These are phyloP conservation scores for Aspergillus proliferans DNA, from an alignment of 2,329 filamentous ascomycete species.

Conservation along the genomic window DNA sequence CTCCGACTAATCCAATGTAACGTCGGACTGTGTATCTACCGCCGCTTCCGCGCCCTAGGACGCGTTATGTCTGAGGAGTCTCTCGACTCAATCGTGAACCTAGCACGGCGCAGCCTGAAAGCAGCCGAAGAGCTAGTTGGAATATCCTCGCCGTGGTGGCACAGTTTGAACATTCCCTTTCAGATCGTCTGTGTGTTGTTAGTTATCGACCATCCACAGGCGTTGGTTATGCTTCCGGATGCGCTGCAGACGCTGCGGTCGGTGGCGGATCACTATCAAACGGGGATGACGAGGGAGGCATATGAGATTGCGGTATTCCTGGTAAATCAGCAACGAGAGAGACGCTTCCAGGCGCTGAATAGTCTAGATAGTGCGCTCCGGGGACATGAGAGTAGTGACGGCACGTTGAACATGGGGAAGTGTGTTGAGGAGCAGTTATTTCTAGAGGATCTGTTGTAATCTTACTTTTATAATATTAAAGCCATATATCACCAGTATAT, in stretches of 20 bases:
- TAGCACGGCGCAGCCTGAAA: background rate
- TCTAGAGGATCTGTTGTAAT: background rate
- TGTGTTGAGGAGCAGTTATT: background rate
- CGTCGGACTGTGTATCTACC: conserved; percentile 4
- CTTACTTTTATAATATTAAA: no score
- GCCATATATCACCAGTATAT: no score
- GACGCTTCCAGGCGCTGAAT: background rate
- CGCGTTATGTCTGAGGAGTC: background rate
- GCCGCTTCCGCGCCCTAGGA: conserved; percentile 1
- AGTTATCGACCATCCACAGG: conserved; percentile 8
- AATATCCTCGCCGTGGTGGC: conserved; percentile 10
- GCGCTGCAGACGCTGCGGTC: conserved; percentile 3
- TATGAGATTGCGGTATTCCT: background rate
- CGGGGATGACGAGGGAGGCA: background rate
- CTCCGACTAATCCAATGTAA: conserved; percentile 2
- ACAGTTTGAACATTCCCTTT: conserved; percentile 14
- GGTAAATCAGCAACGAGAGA: background rate
- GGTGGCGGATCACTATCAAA: background rate
- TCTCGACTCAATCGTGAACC: background rate
- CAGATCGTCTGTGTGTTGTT: conserved; percentile 9
- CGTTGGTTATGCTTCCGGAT: conserved; percentile 3
- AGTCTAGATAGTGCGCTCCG: background rate
- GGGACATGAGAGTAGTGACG: background rate
- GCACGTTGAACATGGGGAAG: background rate
- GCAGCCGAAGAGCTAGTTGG: background rate